A percentile compares a stretch with the other conserved stretches of the same genome.
Evolutionary conservation across 768 basidiomycete species (phyloP).

Genomic region (Suillus occidentalis): DNA sequence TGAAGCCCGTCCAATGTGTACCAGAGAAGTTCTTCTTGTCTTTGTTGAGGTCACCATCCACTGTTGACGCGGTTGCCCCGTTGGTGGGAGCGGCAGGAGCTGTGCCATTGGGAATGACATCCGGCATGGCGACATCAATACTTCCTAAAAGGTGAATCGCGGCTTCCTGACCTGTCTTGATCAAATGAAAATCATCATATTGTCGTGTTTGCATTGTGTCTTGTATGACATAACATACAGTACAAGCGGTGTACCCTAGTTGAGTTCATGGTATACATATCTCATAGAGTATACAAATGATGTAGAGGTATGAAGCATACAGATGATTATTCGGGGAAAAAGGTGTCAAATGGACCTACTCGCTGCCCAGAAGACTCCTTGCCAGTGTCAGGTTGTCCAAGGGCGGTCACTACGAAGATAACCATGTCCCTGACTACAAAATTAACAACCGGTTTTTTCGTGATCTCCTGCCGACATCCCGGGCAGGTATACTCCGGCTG

Average conservation of each 20-base stretch:
- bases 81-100: too few species aligned
- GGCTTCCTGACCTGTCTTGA: not conserved
- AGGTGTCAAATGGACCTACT: conserved; percentile 46
- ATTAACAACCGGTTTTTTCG: conserved; percentile 54
- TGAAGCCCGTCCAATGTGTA: conserved; percentile 99
- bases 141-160: too few species aligned
- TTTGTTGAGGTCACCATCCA: too few species aligned
- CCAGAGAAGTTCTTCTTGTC: conserved; percentile 58
- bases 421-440: conserved; percentile 62
- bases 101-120: too few species aligned
- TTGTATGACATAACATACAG: not conserved
- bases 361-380: not conserved
- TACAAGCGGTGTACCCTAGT: not conserved
- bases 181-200: not conserved
- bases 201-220: not conserved
- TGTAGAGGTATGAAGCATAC: not conserved
- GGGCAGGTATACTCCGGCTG: conserved; percentile 66
- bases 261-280: not conserved
- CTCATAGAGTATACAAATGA: not conserved
- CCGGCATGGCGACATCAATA: too few species aligned
- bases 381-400: conserved; percentile 47
- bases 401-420: conserved; percentile 44
- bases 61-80: too few species aligned
- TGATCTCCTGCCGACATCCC: conserved; percentile 55
- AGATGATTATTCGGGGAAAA: conserved; percentile 35